phyloP scores from a whole-genome alignment of 2,329 filamentous ascomycete species.

The Claviceps sp. region DNA sequence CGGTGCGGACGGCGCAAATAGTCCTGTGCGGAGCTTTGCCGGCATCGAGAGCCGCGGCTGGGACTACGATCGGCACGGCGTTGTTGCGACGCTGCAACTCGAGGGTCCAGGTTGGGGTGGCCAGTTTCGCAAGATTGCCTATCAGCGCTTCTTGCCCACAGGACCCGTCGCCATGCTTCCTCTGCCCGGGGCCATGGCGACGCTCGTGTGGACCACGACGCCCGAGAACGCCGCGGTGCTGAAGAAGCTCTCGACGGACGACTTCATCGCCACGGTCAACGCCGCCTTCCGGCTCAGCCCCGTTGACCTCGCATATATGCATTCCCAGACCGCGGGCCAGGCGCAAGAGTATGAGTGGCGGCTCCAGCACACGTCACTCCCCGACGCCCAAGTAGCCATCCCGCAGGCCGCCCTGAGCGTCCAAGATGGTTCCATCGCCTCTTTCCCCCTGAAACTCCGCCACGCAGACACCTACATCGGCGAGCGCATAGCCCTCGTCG shows the following conservation, averaged over 20 bases:
- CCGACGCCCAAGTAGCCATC: slow-evolving; percentile 33
- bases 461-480: slow-evolving; percentile 90
- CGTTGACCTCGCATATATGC: slow-evolving; percentile 73
- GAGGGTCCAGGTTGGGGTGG: slow-evolving; percentile 44
- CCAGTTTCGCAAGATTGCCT: slow-evolving; percentile 57
- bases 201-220: slow-evolving; percentile 90
- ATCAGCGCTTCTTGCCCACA: slow-evolving; percentile 87
- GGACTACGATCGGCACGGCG: slow-evolving; percentile 83
- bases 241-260: slow-evolving; percentile 56
- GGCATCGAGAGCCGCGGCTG: slow-evolving; percentile 77
- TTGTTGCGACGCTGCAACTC: slow-evolving; percentile 77
- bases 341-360: slow-evolving; percentile 78
- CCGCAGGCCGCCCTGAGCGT: slow-evolving; percentile 57
- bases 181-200: slow-evolving; percentile 68
- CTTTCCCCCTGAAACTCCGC: slow-evolving; percentile 80
- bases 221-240: slow-evolving; percentile 64
- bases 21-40: slow-evolving; percentile 80
- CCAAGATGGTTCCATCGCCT: slow-evolving; percentile 68
- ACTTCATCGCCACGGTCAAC: slow-evolving; percentile 83
- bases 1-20: slow-evolving; percentile 90
- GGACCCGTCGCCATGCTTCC: slow-evolving; percentile 88
- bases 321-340: slow-evolving; percentile 46
- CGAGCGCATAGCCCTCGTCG: slow-evolving; percentile 81
- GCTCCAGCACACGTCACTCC: slow-evolving; percentile 50
- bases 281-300: slow-evolving; percentile 75